Percentiles rank a stretch among this genome's conserved stretches.
Conservation (phyloP, 2,329 filamentous ascomycete species). For the Neodidymelliopsis sp. region DNA sequence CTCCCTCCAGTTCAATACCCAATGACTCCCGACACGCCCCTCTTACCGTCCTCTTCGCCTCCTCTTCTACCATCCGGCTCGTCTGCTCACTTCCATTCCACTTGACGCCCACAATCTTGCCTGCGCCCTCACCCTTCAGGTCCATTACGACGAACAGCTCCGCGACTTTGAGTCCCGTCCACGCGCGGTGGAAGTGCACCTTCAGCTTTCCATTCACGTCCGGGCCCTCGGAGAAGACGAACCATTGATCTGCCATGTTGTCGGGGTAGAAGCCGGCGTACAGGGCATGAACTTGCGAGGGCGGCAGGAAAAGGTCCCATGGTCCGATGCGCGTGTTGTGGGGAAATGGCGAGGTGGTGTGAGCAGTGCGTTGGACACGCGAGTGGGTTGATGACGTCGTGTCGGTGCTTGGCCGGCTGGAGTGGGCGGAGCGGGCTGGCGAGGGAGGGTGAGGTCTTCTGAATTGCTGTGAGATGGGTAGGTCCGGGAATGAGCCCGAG, state of each 20-base stretch:
- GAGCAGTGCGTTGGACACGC: slow-evolving; percentile 21
- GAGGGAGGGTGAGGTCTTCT: not conserved
- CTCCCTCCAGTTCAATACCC: slow-evolving; percentile 56
- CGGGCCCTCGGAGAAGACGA: slow-evolving; percentile 45
- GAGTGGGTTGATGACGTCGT: slow-evolving; percentile 8
- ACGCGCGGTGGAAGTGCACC: slow-evolving; percentile 44
- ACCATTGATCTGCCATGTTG: slow-evolving; percentile 42
- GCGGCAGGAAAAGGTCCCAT: slow-evolving; percentile 45
- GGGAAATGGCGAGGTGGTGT: slow-evolving; percentile 23
- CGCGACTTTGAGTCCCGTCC: slow-evolving; percentile 44
- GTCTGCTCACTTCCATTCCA: slow-evolving; percentile 42
- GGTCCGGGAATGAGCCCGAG: slow-evolving; percentile 2
- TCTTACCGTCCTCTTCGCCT: slow-evolving; percentile 40
- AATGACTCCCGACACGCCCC: slow-evolving; percentile 35
- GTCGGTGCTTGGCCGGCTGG: slow-evolving; percentile 3
- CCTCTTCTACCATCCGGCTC: slow-evolving; percentile 36
- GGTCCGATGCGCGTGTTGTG: slow-evolving; percentile 25
- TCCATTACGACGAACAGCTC: slow-evolving; percentile 47
- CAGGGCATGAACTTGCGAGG: slow-evolving; percentile 38
- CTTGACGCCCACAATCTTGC: slow-evolving; percentile 46
- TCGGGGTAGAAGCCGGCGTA: slow-evolving; percentile 39
- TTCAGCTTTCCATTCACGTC: slow-evolving; percentile 45
- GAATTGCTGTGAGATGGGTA: slow-evolving; percentile 8
- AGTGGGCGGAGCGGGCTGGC: slow-evolving; percentile 9
- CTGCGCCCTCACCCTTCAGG: slow-evolving; percentile 43